Evolutionary conservation across 306 rosid genomes (phyloP), one percentile per base, ranked within the genome.

Genomic region (Elaeagnus macrophylla): DNA sequence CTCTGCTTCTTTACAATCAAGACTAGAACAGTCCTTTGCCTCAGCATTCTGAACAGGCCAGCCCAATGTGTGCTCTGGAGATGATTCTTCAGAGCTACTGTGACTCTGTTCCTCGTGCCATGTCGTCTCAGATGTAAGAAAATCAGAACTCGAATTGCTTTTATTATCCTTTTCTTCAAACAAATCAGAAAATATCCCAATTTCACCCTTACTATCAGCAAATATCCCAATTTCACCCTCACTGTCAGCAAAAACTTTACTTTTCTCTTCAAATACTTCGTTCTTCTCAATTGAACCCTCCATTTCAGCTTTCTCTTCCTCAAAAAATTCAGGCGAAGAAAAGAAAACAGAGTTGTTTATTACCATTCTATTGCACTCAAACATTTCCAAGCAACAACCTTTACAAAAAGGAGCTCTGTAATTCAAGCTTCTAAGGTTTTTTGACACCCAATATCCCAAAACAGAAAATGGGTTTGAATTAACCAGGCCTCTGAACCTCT

Each of bases 131-230:
- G 96, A 84, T 15, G 85, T 69, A 63, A 84, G 61, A 64, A 82
- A 77, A 62, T 80, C 88, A 46, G 88, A 84, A 73, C 94, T 82
- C 3, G 83, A 81, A 71, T 80, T 79, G 62, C 99, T 93, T 55
- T 77, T 84, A 48, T 83, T 76, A 54, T 81, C 81, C 61, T 78
- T 80, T 25, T 79, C 87, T 44, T 77, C 81, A 53, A 75, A 60
- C 79, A 75, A 72, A 78, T 69, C 59, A 52, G 50, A 66, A 60
- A 68, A 72, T 14, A 57, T 70, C 57, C 40, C 94, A 39, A 48
- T 66, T 58, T 69, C 73, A 37, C 36, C 74, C 51, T 44, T 79
- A 78, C 39, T 72, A 17, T 59, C 62, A 16, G 45, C n/a, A n/a
- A n/a, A n/a, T 14, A 57, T 70, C 57, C 40, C 94, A 39, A 48